These are phyloP conservation scores for Physcomitrellopsis africana DNA, from an alignment of 225 moss, liverwort and hornwort species.

Conservation along the genomic window DNA sequence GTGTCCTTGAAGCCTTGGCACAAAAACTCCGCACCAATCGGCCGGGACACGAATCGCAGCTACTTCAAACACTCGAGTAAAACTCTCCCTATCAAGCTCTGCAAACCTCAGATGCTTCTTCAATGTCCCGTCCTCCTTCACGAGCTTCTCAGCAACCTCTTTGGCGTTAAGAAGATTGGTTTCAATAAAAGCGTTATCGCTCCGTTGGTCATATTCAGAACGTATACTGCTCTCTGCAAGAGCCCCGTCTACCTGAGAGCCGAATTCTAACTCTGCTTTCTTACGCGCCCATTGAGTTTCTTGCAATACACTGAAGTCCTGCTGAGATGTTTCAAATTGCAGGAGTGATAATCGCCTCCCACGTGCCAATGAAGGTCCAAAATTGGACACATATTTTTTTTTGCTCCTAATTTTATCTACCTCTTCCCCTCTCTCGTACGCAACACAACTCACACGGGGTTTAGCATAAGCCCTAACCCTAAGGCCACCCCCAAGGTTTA, in stretches of 20 bases:
- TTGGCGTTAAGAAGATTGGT: slow-evolving; percentile 55
- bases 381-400: slow-evolving; percentile 1
- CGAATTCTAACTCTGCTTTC: slow-evolving; percentile 1
- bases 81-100: slow-evolving; percentile 70
- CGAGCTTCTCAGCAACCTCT: slow-evolving; percentile 48
- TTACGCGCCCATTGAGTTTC: neutral
- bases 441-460: slow-evolving; percentile 4
- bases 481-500: neutral
- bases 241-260: slow-evolving; percentile 14
- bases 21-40: slow-evolving; percentile 54
- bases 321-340: slow-evolving; percentile 22
- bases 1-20: slow-evolving; percentile 58
- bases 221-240: slow-evolving; percentile 7
- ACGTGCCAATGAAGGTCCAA: slow-evolving; percentile 51
- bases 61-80: slow-evolving; percentile 67
- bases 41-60: slow-evolving; percentile 70
- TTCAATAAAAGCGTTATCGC: slow-evolving; percentile 18
- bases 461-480: slow-evolving; percentile 37
- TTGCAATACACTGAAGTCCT: neutral
- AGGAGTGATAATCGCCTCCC: slow-evolving; percentile 32
- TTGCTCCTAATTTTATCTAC: neutral
- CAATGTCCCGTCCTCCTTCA: slow-evolving; percentile 46
- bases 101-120: slow-evolving; percentile 77
- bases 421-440: slow-evolving; percentile 16
- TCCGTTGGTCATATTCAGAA: neutral